phyloP scores from a whole-genome alignment of 2,329 filamentous ascomycete species.

The Geosmithia morbida region DNA sequence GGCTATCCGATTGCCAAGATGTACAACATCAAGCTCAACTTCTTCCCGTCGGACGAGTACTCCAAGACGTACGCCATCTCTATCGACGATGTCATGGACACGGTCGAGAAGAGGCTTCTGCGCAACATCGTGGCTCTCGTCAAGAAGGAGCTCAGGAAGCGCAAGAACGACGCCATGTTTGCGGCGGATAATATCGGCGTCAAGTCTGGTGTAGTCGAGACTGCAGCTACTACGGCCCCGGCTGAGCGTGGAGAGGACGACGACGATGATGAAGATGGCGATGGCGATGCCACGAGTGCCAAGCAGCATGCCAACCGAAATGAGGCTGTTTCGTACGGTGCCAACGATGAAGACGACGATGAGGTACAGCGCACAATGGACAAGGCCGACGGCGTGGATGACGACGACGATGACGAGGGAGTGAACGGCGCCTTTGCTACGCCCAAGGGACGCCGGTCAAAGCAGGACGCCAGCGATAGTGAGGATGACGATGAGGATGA shows the following conservation, averaged over 20 bases:
- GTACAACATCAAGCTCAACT: conserved; percentile 67
- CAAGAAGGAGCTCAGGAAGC: conserved; percentile 72
- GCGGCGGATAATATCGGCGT: conserved; percentile 62
- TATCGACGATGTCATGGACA: conserved; percentile 59
- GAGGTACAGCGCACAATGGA: conserved; percentile 52
- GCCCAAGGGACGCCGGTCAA: conserved; percentile 5
- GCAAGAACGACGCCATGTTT: conserved; percentile 47
- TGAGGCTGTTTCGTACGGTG: conserved; percentile 79
- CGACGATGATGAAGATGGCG: conserved; percentile 60
- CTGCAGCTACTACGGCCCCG: conserved; percentile 21
- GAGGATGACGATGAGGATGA: conserved; percentile 21
- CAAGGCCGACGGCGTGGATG: conserved; percentile 43
- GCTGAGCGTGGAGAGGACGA: conserved; percentile 30
- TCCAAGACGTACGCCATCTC: conserved; percentile 71
- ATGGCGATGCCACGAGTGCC: conserved; percentile 61
- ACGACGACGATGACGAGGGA: conserved; percentile 32
- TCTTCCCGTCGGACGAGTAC: conserved; percentile 81
- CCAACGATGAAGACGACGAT: conserved; percentile 84
- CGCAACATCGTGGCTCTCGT: conserved; percentile 56
- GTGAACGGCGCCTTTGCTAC: conserved; percentile 33
- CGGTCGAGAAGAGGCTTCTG: conserved; percentile 71
- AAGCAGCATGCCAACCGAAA: conserved; percentile 64
- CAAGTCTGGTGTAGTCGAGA: conserved; percentile 37
- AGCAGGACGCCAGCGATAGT: conserved; percentile 19
- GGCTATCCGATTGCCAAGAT: conserved; percentile 59